phyloP scores from a whole-genome alignment of 73 alveolate genomes.

The Blepharisma japonicum region DNA sequence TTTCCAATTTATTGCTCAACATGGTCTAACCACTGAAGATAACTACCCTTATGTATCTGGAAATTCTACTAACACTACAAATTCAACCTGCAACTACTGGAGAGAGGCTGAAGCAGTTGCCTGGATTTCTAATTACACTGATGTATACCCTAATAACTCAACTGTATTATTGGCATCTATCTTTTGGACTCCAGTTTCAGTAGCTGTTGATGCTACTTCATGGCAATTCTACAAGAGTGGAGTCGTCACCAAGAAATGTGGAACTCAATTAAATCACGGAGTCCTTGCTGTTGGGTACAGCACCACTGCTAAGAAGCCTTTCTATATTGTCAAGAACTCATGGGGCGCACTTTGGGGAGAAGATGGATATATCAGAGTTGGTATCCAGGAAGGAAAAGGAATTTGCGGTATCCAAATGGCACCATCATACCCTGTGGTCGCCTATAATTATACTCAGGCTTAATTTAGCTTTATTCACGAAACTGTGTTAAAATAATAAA shows the following conservation, averaged over 20 bases:
- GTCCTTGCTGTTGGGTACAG: constrained; percentile 73
- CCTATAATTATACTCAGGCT: no score
- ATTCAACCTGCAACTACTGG: no score
- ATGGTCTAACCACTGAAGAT: constrained; percentile 40
- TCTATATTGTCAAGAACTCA: constrained; percentile 44
- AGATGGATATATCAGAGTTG: constrained; percentile 47
- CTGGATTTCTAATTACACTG: constrained; percentile 31
- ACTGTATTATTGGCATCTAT: constrained; percentile 39
- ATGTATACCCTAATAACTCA: constrained; percentile 31
- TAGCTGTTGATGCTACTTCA: constrained; percentile 67
- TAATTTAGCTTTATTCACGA: no score
- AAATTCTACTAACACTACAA: no score
- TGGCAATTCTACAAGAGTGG: constrained; percentile 64
- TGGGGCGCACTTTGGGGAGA: constrained; percentile 57
- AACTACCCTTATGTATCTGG: constrained; percentile 56
- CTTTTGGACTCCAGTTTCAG: constrained; percentile 41
- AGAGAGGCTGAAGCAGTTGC: no score
- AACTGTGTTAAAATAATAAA: no score
- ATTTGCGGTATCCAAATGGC: constrained; percentile 41
- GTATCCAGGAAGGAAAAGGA: constrained; percentile 29
- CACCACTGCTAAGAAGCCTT: not conserved
- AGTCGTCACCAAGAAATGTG: constrained; percentile 45
- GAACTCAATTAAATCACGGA: constrained; percentile 69
- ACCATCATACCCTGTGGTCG: constrained; percentile 33
- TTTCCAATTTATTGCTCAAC: constrained; percentile 44